Conservation (phyloP, 192 early-diverging fungal species). For the Cladochytrium replicatum region DNA sequence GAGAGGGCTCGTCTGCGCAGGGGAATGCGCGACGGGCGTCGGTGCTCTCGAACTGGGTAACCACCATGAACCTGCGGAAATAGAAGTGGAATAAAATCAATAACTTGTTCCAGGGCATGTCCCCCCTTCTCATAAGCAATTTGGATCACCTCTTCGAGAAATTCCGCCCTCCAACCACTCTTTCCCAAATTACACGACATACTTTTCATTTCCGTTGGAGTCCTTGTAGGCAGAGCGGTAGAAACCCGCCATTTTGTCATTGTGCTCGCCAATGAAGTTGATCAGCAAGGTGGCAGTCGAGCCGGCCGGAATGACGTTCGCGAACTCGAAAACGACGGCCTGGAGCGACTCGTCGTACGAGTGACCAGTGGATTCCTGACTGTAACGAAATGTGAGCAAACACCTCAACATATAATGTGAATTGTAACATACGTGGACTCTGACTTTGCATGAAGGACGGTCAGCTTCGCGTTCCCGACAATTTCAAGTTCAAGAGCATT, state of each 20-base stretch:
- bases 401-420: no score
- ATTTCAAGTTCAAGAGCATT: constrained; percentile 37
- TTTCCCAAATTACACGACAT: no score
- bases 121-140: no score
- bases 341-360: constrained; percentile 27
- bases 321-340: constrained; percentile 37
- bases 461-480: constrained; percentile 19
- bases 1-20: constrained; percentile 57
- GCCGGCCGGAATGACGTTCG: constrained; percentile 29
- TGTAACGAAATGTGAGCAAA: no score
- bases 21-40: constrained; percentile 18
- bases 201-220: constrained; percentile 31
- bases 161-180: no score
- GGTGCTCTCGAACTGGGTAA: constrained; percentile 36
- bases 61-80: constrained; percentile 22
- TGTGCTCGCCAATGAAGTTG: constrained; percentile 54
- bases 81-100: no score
- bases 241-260: constrained; percentile 90
- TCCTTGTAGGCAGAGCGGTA: constrained; percentile 73
- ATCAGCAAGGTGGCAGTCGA: constrained; percentile 26
- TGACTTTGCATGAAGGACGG: constrained; percentile 18
- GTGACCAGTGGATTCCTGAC: constrained; percentile 33
- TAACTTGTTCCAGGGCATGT: no score
- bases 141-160: no score
- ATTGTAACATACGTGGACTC: constrained; percentile 17